phyloP scores from a whole-genome alignment of 129 eudicot genomes.

The Pseudognaphalium luteoalbum region DNA sequence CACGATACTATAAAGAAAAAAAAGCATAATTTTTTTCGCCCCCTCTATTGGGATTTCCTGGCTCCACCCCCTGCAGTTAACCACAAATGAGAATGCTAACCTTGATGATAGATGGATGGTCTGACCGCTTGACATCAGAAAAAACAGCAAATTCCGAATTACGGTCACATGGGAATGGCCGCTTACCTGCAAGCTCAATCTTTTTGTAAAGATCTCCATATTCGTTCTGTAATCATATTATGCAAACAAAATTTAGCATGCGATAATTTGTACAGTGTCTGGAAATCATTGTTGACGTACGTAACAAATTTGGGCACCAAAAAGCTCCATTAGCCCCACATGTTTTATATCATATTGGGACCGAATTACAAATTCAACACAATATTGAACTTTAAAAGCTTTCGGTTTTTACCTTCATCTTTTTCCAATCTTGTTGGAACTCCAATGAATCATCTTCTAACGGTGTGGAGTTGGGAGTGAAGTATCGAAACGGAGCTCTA shows the following conservation, averaged over 20 bases:
- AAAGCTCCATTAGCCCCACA: neutral
- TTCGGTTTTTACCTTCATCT: slow-evolving; percentile 35
- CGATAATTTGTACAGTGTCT: neutral
- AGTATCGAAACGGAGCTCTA: slow-evolving; percentile 56
- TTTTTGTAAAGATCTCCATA: slow-evolving; percentile 46
- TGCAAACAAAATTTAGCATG: slow-evolving; percentile 15
- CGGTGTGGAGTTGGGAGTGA: slow-evolving; percentile 32
- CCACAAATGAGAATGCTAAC: slow-evolving; percentile 27
- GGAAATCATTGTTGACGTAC: neutral
- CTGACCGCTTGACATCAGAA: slow-evolving; percentile 29
- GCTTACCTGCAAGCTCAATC: slow-evolving; percentile 44
- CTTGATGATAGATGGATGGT: slow-evolving; percentile 63
- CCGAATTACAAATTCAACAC: neutral
- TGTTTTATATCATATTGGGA: neutral
- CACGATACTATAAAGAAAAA: no score
- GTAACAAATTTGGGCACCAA: slow-evolving; percentile 12
- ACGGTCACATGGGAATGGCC: slow-evolving; percentile 39
- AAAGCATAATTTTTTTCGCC: no score
- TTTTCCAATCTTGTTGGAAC: slow-evolving; percentile 51
- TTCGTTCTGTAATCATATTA: slow-evolving; percentile 35
- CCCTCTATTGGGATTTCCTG: no score
- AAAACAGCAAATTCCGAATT: slow-evolving; percentile 44
- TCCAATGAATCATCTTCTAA: slow-evolving; percentile 21
- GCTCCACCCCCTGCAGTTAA: no score
- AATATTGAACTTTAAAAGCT: no score